phyloP scores from a whole-genome alignment of 73 alveolate genomes.

The Uronychia setigera region DNA sequence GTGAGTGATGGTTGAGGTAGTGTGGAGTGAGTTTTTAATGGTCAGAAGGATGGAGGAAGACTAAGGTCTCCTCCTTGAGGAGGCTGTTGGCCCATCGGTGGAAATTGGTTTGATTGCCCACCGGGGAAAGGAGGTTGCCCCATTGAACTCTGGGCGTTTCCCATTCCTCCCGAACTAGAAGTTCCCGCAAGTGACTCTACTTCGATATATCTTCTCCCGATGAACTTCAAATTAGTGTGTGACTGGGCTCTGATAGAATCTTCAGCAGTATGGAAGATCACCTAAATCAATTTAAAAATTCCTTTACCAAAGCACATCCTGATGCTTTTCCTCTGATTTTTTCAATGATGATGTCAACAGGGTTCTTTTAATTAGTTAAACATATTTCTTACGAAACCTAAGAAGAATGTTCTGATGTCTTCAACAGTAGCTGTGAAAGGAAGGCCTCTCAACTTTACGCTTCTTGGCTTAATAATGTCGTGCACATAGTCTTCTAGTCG shows the following conservation, averaged over 20 bases:
- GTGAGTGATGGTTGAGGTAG: too few relatives aligned
- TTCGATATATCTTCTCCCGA: slow-evolving; percentile 57
- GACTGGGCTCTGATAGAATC: slow-evolving; percentile 15
- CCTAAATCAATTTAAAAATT: background rate
- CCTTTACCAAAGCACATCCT: slow-evolving; percentile 49
- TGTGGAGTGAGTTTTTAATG: too few relatives aligned
- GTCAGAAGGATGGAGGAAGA: too few relatives aligned
- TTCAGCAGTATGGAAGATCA: slow-evolving; percentile 27
- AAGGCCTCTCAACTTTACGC: slow-evolving; percentile 57
- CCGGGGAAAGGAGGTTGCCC: slow-evolving; percentile 1
- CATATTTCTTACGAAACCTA: slow-evolving; percentile 12
- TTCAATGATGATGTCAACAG: slow-evolving; percentile 48
- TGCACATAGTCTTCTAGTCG: slow-evolving; percentile 30
- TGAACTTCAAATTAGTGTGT: slow-evolving; percentile 20
- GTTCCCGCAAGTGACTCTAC: slow-evolving; percentile 4
- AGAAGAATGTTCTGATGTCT: slow-evolving; percentile 27
- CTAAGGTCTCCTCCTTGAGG: too few relatives aligned
- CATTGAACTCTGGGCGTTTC: background rate
- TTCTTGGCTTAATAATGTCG: slow-evolving; percentile 34
- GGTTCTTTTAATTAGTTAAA: slow-evolving; percentile 28
- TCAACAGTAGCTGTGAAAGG: slow-evolving; percentile 33
- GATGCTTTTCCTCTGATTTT: slow-evolving; percentile 47
- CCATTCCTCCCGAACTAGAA: background rate
- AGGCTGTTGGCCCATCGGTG: too few relatives aligned
- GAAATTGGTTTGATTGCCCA: too few relatives aligned